A percentile compares a stretch with the other conserved stretches of the same genome.
Conservation (phyloP, 805 yeast genomes). For the Saccharomyces paradoxus region DNA sequence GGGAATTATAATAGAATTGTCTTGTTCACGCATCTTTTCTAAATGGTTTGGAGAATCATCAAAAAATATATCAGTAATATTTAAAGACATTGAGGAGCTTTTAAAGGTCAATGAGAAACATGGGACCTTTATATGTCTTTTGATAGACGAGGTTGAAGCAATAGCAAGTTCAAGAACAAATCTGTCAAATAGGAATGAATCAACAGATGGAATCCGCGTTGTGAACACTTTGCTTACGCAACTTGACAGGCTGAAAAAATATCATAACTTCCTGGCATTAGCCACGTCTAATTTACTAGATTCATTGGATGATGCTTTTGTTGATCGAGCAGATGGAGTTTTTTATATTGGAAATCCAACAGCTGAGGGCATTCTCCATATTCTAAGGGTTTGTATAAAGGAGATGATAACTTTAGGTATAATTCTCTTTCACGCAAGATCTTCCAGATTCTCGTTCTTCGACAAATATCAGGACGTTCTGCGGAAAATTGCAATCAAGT, state of each 20-base stretch:
- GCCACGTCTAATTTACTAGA: constrained; percentile 36
- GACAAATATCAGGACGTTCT: constrained; percentile 9
- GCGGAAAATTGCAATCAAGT: constrained; percentile 13
- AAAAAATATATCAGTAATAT: constrained; percentile 33
- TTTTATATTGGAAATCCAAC: constrained; percentile 33
- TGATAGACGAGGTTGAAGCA: constrained; percentile 43
- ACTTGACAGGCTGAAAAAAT: constrained; percentile 33
- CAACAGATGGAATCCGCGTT: constrained; percentile 37
- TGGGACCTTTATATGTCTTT: constrained; percentile 26
- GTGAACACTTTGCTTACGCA: constrained; percentile 39
- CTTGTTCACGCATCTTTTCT: constrained; percentile 38
- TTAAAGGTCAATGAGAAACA: constrained; percentile 11
- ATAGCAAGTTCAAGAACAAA: constrained; percentile 35
- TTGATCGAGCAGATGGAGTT: constrained; percentile 36
- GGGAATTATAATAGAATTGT: constrained; percentile 34
- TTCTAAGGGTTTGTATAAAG: constrained; percentile 25
- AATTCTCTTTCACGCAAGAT: constrained; percentile 3
- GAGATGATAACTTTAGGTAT: constrained; percentile 17
- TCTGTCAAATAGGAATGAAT: constrained; percentile 32
- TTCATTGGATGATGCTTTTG: constrained; percentile 37
- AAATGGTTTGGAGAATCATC: constrained; percentile 42
- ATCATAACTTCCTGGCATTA: constrained; percentile 31
- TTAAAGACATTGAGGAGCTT: constrained; percentile 29
- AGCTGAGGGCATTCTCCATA: constrained; percentile 23
- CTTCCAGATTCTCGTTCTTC: constrained; percentile 1